Percentiles rank a stretch among this genome's conserved stretches.
phyloP scores from a whole-genome alignment of 2,329 filamentous ascomycete species.

The Microsporum audouinii region DNA sequence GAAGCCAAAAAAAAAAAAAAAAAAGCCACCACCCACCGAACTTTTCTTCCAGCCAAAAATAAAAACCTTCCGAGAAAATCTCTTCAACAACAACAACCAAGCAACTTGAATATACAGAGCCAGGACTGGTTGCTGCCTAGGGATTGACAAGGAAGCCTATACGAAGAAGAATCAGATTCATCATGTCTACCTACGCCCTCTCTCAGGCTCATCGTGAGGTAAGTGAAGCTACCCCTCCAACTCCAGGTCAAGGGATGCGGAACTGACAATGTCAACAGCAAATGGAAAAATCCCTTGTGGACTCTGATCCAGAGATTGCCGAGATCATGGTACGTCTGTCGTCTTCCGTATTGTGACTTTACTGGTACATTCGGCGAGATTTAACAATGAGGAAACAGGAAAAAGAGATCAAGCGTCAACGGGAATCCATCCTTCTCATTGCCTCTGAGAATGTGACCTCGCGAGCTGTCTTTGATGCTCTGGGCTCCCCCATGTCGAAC shows the following conservation, averaged over 20 bases:
- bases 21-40: background rate
- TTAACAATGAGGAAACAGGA: conserved; percentile 45
- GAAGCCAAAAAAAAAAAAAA: background rate
- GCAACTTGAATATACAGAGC: background rate
- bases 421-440: conserved; percentile 96
- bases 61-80: background rate
- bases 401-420: conserved; percentile 90
- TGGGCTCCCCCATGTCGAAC: conserved; percentile 92
- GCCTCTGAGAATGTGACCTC: conserved; percentile 99
- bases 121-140: background rate
- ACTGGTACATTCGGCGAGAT: background rate
- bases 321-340: conserved; percentile 72
- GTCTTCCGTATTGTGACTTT: background rate
- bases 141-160: background rate
- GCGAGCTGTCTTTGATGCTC: conserved; percentile 91
- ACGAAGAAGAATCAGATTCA: conserved; percentile 11
- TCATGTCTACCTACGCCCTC: conserved; percentile 49
- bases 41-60: background rate
- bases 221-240: conserved; percentile 24
- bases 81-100: background rate
- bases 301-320: conserved; percentile 87
- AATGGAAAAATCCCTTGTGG: conserved; percentile 88
- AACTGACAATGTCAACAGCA: conserved; percentile 46
- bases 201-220: conserved; percentile 56
- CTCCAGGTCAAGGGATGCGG: background rate